These are phyloP conservation scores for Penicillium taxi DNA, from an alignment of 495 filamentous ascomycete species.

Conservation along the genomic window DNA sequence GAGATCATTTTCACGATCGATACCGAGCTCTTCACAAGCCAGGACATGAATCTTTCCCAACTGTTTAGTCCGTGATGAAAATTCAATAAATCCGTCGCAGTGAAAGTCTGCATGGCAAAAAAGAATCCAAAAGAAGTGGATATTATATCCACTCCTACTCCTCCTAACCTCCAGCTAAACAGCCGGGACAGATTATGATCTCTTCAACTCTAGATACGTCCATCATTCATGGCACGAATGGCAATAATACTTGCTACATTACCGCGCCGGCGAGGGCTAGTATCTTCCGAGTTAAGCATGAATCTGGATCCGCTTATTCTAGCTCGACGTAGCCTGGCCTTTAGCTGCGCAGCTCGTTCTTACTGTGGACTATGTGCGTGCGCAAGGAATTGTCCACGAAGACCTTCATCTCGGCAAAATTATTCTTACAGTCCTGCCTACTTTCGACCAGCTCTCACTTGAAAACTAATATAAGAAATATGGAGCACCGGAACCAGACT, in stretches of 20 bases:
- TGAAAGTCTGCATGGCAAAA: slow-evolving; percentile 27
- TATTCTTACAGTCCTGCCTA: slow-evolving; percentile 14
- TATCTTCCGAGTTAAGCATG: slow-evolving; percentile 23
- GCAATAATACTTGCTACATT: slow-evolving; percentile 35
- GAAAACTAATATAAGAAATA: slow-evolving; percentile 22
- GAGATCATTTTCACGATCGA: slow-evolving; percentile 26
- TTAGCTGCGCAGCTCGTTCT: slow-evolving; percentile 32
- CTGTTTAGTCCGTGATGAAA: slow-evolving; percentile 23
- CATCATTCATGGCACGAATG: slow-evolving; percentile 34
- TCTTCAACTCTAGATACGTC: slow-evolving; percentile 35
- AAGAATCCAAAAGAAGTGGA: slow-evolving; percentile 19
- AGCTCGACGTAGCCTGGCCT: slow-evolving; percentile 33
- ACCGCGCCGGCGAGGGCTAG: slow-evolving; percentile 21
- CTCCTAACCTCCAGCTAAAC: slow-evolving; percentile 6
- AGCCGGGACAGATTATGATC: slow-evolving; percentile 18
- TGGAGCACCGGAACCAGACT: slow-evolving; percentile 20
- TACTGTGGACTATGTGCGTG: slow-evolving; percentile 25
- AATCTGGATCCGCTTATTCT: slow-evolving; percentile 28
- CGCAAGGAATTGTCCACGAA: slow-evolving; percentile 26
- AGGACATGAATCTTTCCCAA: slow-evolving; percentile 28
- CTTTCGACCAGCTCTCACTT: slow-evolving; percentile 18
- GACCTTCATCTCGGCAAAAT: slow-evolving; percentile 29
- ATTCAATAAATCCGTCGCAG: slow-evolving; percentile 22
- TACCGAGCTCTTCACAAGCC: slow-evolving; percentile 31
- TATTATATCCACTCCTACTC: slow-evolving; percentile 14